Percentiles rank a stretch among this genome's conserved stretches.
phyloP scores from a whole-genome alignment of 768 basidiomycete genomes.

The Pisolithus albus region DNA sequence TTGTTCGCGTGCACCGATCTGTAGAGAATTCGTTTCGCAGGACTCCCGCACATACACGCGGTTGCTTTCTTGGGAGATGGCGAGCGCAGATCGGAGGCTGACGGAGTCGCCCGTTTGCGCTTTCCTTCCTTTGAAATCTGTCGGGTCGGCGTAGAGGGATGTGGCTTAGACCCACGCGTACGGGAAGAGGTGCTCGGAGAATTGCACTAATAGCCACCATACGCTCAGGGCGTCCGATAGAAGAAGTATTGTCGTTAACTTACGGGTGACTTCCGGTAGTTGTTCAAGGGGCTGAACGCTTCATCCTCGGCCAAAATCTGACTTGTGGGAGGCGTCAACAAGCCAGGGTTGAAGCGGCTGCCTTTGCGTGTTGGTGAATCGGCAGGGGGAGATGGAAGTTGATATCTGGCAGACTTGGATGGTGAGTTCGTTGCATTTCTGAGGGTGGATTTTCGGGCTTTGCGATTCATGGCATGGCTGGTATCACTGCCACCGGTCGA shows the following conservation, averaged over 20 bases:
- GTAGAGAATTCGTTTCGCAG: constrained; percentile 20
- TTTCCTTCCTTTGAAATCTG: background rate
- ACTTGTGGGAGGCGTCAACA: constrained; percentile 21
- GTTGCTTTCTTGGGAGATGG: constrained; percentile 19
- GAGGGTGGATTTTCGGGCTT: background rate
- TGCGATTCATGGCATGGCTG: background rate
- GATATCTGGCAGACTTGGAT: background rate
- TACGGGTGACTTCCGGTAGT: background rate
- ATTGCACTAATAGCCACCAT: background rate
- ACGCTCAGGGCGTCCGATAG: background rate
- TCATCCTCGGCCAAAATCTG: constrained; percentile 14
- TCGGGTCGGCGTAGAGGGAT: background rate
- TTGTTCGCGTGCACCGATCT: constrained; percentile 43
- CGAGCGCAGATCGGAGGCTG: constrained; percentile 8
- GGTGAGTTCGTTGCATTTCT: constrained; percentile 1
- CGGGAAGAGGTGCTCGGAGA: background rate
- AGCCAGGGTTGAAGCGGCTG: constrained; percentile 10
- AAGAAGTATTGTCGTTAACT: background rate
- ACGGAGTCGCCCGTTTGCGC: background rate
- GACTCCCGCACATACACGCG: constrained; percentile 15
- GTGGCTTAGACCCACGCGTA: background rate
- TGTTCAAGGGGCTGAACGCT: constrained; percentile 16
- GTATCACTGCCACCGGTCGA: background rate
- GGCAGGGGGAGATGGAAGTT: background rate
- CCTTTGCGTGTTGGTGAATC: background rate